Percentiles rank a stretch among this genome's conserved stretches.
These are phyloP conservation scores for Naegleria fowleri DNA, from an alignment of 208 protist genomes.

Conservation along the genomic window DNA sequence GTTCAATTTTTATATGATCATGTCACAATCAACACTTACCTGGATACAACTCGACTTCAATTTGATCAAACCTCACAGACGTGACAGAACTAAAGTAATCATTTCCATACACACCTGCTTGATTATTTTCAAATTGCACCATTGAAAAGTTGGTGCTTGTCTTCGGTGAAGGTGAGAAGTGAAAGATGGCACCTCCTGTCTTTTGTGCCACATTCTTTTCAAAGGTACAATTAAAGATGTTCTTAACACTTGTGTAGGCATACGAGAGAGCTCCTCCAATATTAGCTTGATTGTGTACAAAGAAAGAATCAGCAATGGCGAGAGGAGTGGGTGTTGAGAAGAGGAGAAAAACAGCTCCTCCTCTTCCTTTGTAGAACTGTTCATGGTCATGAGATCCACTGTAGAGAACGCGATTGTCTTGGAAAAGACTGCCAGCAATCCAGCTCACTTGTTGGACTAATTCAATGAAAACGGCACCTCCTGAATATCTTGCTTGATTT, in stretches of 20 bases:
- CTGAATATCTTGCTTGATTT: not conserved
- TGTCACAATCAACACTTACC: too few species aligned
- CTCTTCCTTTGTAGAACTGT: not conserved
- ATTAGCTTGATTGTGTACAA: not conserved
- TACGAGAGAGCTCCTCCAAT: not conserved
- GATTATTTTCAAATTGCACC: not conserved
- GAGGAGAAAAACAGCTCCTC: not conserved
- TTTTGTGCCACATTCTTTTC: not conserved
- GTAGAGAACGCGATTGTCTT: not conserved
- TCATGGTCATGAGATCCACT: not conserved
- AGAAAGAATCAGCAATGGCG: not conserved
- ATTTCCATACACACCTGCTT: not conserved
- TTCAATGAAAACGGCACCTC: not conserved
- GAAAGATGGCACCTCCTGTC: not conserved
- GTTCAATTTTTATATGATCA: too few species aligned
- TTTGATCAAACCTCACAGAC: not conserved
- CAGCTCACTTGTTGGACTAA: too few species aligned
- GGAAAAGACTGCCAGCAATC: not conserved
- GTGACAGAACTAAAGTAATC: not conserved
- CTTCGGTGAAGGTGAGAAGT: not conserved
- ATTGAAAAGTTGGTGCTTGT: not conserved
- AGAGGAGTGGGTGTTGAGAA: not conserved
- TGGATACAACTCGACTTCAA: too few species aligned
- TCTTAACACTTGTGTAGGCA: not conserved
- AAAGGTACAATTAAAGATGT: not conserved